phyloP scores from a whole-genome alignment of 768 basidiomycete genomes.

The Hysterangium stoloniferum region DNA sequence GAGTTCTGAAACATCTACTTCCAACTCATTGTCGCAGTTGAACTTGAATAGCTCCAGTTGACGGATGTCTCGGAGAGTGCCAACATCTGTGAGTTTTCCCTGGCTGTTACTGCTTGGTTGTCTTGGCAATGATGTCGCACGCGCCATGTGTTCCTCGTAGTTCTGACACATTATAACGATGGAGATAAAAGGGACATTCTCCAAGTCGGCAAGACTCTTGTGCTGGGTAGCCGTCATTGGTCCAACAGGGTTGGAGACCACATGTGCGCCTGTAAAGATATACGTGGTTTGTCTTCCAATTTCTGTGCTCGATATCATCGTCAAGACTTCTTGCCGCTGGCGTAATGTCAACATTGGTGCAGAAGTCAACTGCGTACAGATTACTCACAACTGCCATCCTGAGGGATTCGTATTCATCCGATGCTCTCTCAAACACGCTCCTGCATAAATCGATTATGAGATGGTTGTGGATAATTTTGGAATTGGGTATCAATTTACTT shows the following conservation, averaged over 20 bases:
- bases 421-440: neutral
- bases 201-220: neutral
- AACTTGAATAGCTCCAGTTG: neutral
- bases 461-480: slow-evolving; percentile 9
- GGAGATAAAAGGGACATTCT: slow-evolving; percentile 2
- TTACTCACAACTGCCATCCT: neutral
- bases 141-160: neutral
- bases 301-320: neutral
- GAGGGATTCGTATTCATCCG: slow-evolving; percentile 1
- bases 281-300: slow-evolving; percentile 4
- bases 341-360: neutral
- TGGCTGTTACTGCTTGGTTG: neutral
- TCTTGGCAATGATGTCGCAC: neutral
- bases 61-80: neutral
- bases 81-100: slow-evolving; percentile 1
- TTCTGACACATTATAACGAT: neutral
- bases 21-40: slow-evolving; percentile 3
- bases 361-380: neutral
- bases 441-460: slow-evolving; percentile 7
- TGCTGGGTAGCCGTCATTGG: neutral
- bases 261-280: slow-evolving; percentile 4
- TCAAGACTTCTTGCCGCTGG: slow-evolving; percentile 1
- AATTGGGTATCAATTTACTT: slow-evolving; percentile 4
- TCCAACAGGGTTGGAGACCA: neutral
- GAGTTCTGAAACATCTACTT: neutral